Evolutionary conservation across 129 eudicot genomes (phyloP).

Genomic region (Silybum marianum): DNA sequence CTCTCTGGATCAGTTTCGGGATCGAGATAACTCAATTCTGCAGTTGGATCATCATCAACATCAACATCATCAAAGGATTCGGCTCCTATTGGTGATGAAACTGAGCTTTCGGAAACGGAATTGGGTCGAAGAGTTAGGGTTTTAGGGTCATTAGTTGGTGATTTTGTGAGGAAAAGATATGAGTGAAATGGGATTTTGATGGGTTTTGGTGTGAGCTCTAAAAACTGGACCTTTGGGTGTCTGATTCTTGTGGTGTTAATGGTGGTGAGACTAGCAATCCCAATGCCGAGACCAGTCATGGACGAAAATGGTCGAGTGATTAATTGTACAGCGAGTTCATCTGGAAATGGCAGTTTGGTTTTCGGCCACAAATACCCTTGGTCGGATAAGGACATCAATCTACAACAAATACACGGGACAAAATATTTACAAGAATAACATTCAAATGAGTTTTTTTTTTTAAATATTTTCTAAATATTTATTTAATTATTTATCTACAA

Average conservation of each 20-base stretch:
- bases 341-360: neutral
- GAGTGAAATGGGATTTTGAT: conserved; percentile 37
- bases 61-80: conserved; percentile 33
- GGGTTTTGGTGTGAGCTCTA: conserved; percentile 37
- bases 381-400: neutral
- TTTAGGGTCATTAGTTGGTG: conserved; percentile 19
- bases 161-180: conserved; percentile 22
- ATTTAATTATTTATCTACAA: too few relatives aligned
- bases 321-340: neutral
- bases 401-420: too few relatives aligned
- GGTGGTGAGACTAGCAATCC: conserved; percentile 71
- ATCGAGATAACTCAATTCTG: conserved; percentile 81
- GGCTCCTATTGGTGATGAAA: conserved; percentile 48
- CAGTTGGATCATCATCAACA: conserved; percentile 71
- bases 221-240: conserved; percentile 31
- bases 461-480: too few relatives aligned
- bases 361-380: neutral
- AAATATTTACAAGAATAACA: too few relatives aligned
- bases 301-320: conserved; percentile 13
- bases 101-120: conserved; percentile 68
- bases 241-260: conserved; percentile 60
- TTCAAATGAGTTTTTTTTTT: too few relatives aligned
- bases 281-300: conserved; percentile 32
- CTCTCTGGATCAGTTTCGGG: conserved; percentile 83
- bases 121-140: conserved; percentile 34